phyloP scores from a whole-genome alignment of 257 asterid genomes.

The Primulina tabacum region DNA sequence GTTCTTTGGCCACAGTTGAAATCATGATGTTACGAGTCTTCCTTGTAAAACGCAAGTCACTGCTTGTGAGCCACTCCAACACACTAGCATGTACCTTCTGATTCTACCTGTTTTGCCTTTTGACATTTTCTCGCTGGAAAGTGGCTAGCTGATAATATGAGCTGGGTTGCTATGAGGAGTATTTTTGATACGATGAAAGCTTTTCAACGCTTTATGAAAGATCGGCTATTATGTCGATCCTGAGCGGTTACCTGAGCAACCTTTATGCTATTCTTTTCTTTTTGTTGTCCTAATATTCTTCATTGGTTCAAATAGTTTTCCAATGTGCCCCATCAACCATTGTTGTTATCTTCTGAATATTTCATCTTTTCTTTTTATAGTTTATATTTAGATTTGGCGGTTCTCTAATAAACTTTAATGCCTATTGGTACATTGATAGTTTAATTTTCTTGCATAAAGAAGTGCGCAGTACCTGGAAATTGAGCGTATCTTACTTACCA shows the following conservation, averaged over 20 bases:
- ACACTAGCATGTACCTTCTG: not conserved
- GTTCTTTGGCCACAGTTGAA: too few species aligned
- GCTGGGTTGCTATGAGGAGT: slow-evolving; percentile 47
- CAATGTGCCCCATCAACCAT: not conserved
- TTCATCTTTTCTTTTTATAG: not conserved
- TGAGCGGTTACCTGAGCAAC: slow-evolving; percentile 81
- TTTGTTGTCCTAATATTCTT: not conserved
- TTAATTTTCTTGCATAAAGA: too few species aligned
- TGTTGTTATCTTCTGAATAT: too few species aligned
- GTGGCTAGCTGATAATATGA: not conserved
- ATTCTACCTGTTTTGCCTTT: not conserved
- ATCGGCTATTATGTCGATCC: slow-evolving; percentile 44
- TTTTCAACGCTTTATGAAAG: slow-evolving; percentile 42
- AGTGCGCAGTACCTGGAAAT: not conserved
- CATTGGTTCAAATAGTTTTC: not conserved
- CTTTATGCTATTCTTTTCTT: slow-evolving; percentile 2
- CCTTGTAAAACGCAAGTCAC: not conserved
- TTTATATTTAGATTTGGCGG: not conserved
- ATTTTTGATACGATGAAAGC: slow-evolving; percentile 34
- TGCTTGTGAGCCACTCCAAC: not conserved
- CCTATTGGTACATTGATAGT: not conserved
- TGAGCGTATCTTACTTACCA: not conserved
- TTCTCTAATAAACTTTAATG: not conserved
- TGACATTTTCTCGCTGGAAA: not conserved
- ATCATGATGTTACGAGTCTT: not conserved